Evolutionary conservation across 768 basidiomycete species (phyloP).

Genomic region (Paxillus ammoniavirescens): DNA sequence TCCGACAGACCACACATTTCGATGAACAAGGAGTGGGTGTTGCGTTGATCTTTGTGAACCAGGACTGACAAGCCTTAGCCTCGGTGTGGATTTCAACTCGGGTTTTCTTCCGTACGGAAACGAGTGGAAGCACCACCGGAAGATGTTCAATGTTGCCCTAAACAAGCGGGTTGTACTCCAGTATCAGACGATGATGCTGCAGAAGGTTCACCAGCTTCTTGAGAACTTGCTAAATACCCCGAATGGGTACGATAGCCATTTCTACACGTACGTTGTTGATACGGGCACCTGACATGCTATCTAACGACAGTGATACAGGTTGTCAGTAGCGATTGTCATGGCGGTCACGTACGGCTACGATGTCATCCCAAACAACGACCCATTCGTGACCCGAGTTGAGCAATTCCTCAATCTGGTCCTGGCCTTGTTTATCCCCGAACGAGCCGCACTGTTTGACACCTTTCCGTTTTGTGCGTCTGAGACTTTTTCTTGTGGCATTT

Average conservation of each 20-base stretch:
- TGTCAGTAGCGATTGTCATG: constrained; percentile 24
- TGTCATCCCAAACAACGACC: constrained; percentile 21
- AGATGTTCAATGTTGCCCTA: constrained; percentile 19
- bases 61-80: constrained; percentile 7
- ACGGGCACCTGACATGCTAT: not conserved
- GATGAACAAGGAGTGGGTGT: constrained; percentile 18
- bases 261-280: constrained; percentile 21
- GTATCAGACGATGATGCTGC: constrained; percentile 16
- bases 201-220: constrained; percentile 21
- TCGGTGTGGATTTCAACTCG: constrained; percentile 31
- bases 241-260: constrained; percentile 15
- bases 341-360: constrained; percentile 26
- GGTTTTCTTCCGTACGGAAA: constrained; percentile 29
- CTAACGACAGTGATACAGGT: constrained; percentile 9
- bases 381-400: constrained; percentile 21
- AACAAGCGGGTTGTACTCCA: constrained; percentile 10
- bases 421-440: constrained; percentile 18
- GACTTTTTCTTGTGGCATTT: not conserved
- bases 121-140: constrained; percentile 31
- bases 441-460: constrained; percentile 15
- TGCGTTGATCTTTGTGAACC: not conserved
- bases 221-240: constrained; percentile 20
- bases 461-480: constrained; percentile 27
- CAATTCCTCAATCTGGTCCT: constrained; percentile 10
- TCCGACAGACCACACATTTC: constrained; percentile 26